Base-by-base conservation (phyloP, 768 basidiomycete species). In the Boletales sp. region DNA sequence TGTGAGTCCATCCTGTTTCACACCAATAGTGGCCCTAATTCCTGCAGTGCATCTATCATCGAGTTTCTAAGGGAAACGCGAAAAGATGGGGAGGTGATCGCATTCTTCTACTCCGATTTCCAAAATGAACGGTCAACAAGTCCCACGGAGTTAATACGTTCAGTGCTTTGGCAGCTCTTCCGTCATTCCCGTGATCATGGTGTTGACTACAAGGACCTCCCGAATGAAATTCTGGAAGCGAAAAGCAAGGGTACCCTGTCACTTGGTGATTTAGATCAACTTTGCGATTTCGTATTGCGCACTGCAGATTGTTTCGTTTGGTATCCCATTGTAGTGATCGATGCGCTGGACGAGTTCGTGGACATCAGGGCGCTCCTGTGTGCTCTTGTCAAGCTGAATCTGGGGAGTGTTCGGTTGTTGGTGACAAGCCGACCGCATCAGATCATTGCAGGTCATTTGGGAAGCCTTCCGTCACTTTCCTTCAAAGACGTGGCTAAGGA, bases 311-410 rank as follows among this genome's bases (percentile, higher is more conserved):
- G 13, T 19, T 47, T 53, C 21, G 13, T 11, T 34, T 21, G 14
- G 5, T 15, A 35, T 13, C 51, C 51, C 14, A 12, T 54, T 6
- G 25, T 54, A 36, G 43, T 54, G n/a, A 54, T 54, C n/a, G 53
- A 54, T 18, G 53, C 48, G 5, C 48, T 54, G 4, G 53, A 54
- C 17, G 48, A 54, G 18, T 54, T 48, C 19, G 33, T 28, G 4
- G 42, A 48, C 25, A 12, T 44, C 5, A n/a, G 38, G 13, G 41
- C n/a, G 3, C 45, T 53, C 17, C 35, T 53, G 4, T 10, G 12
- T 17, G 38, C 32, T n/a, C 21, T 50, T 17, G 12, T 21, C 19
- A 13, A 10, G 11, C 9, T 50, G 18, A 35, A 18, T 25, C 21
- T 25, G 15, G 38, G 15, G 11, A 15, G 38, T 4, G 37, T 40